Evolutionary conservation across 768 basidiomycete genomes (phyloP).

Genomic region (Lactarius hengduanensis): DNA sequence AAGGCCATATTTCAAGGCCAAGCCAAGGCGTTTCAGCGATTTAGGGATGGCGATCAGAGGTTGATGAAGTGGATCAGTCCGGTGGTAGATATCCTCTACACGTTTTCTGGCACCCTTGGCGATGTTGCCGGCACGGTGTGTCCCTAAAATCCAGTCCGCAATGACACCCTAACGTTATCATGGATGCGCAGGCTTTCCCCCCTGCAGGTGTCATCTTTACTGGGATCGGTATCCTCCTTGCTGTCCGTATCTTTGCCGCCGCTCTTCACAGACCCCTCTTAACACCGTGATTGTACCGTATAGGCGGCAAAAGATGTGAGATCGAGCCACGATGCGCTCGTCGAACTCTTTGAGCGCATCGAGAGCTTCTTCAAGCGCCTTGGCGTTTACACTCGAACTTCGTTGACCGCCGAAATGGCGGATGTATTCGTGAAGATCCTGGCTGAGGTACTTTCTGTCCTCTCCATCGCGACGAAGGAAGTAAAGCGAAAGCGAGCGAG

Average conservation of each 20-base stretch:
- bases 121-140: not conserved
- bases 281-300: not conserved
- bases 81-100: no score
- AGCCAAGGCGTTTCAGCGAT: not conserved
- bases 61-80: no score
- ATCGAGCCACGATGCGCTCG: slow-evolving; percentile 1
- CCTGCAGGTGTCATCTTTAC: not conserved
- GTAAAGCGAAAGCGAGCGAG: not conserved
- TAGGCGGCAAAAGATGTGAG: slow-evolving; percentile 6
- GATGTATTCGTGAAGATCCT: not conserved
- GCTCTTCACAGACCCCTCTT: not conserved
- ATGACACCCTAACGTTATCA: no score
- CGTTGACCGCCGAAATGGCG: not conserved
- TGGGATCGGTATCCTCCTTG: slow-evolving; percentile 7
- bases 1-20: not conserved
- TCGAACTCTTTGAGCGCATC: slow-evolving; percentile 1
- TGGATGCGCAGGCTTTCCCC: no score
- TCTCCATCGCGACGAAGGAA: slow-evolving; percentile 11
- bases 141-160: not conserved
- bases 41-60: no score
- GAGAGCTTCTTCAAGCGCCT: slow-evolving; percentile 6
- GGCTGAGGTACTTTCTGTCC: slow-evolving; percentile 8
- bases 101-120: no score
- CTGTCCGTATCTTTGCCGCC: not conserved
- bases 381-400: not conserved